Percentiles rank a stretch among this genome's conserved stretches.
These are phyloP conservation scores for Leucocoprinus leucothites DNA, from an alignment of 768 basidiomycete genomes.

Conservation along the genomic window DNA sequence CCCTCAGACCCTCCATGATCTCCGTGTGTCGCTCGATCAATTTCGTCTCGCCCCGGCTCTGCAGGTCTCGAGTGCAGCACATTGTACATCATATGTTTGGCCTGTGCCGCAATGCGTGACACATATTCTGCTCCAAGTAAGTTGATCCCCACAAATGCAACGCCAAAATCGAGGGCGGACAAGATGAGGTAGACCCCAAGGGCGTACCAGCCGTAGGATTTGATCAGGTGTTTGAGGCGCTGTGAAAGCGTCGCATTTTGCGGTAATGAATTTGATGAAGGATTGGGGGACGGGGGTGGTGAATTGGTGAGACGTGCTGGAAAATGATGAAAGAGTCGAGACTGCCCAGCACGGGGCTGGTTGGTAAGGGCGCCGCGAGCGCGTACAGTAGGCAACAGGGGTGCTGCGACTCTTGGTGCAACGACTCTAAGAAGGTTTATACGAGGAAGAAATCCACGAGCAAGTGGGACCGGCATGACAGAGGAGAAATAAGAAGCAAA, in stretches of 20 bases:
- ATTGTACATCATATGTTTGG: constrained; percentile 45
- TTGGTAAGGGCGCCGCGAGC: constrained; percentile 3
- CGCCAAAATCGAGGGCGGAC: constrained; percentile 73
- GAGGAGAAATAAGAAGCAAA: neutral
- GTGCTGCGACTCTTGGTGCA: constrained; percentile 14
- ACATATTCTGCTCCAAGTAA: constrained; percentile 91
- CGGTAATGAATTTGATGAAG: constrained; percentile 30
- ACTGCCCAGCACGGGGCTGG: constrained; percentile 10
- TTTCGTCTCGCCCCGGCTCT: constrained; percentile 68
- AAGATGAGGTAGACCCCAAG: constrained; percentile 84
- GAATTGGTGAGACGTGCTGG: constrained; percentile 14
- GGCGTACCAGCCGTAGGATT: constrained; percentile 94
- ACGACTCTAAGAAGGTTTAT: constrained; percentile 25
- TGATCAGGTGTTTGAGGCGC: constrained; percentile 78
- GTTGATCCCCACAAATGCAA: constrained; percentile 83
- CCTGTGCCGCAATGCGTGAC: constrained; percentile 55
- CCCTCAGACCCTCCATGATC: constrained; percentile 55
- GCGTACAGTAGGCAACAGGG: constrained; percentile 13
- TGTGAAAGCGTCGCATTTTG: constrained; percentile 59
- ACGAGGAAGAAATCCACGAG: constrained; percentile 29
- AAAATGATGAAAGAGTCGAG: constrained; percentile 12
- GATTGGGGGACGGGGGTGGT: constrained; percentile 11
- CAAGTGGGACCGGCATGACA: constrained; percentile 3
- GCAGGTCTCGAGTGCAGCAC: constrained; percentile 50
- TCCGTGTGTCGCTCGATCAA: constrained; percentile 39